Evolutionary conservation across 208 protist species (phyloP).

Genomic region (Kentomonas sorsogonicus): DNA sequence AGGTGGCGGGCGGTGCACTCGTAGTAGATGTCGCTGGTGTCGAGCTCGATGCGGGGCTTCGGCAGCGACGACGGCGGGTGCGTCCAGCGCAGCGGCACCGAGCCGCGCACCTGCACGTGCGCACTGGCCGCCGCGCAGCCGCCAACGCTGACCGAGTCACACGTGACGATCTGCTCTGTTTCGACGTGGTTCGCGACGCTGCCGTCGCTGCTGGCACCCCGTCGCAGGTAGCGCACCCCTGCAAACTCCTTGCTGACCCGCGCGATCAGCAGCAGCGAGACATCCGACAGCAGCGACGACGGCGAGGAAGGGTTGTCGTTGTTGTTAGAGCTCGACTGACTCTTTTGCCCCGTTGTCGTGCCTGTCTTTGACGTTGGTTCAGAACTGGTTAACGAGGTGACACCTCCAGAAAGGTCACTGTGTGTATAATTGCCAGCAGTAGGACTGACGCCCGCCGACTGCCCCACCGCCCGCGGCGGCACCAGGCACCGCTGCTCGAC

Average conservation of each 20-base stretch:
- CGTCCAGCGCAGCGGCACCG: conserved; percentile 81
- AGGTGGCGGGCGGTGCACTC: conserved; percentile 86
- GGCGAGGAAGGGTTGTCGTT: conserved; percentile 9
- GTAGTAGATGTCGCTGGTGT: conserved; percentile 31
- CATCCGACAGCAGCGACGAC: no score
- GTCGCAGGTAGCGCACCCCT: conserved; percentile 93
- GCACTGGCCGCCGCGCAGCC: conserved; percentile 22
- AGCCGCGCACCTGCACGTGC: conserved; percentile 83
- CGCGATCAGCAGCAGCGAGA: conserved; percentile 89
- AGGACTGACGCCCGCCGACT: no score
- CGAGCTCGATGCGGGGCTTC: conserved; percentile 86
- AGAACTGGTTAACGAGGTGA: no score
- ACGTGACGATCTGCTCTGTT: conserved; percentile 83
- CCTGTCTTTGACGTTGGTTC: no score
- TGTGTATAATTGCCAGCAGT: no score
- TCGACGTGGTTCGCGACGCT: conserved; percentile 88
- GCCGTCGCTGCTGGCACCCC: conserved; percentile 86
- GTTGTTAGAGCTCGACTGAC: neutral
- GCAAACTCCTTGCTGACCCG: conserved; percentile 89
- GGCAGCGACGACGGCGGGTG: conserved; percentile 55
- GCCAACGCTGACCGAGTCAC: conserved; percentile 28
- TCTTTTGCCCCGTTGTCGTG: no score
- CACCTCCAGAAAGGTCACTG: no score
- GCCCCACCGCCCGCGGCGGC: no score
- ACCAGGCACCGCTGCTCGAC: conserved; percentile 19